A percentile compares a stretch with the other conserved stretches of the same genome.
These are phyloP conservation scores for Nigrospora osmanthi DNA, from an alignment of 2,329 filamentous ascomycete species.

Conservation along the genomic window DNA sequence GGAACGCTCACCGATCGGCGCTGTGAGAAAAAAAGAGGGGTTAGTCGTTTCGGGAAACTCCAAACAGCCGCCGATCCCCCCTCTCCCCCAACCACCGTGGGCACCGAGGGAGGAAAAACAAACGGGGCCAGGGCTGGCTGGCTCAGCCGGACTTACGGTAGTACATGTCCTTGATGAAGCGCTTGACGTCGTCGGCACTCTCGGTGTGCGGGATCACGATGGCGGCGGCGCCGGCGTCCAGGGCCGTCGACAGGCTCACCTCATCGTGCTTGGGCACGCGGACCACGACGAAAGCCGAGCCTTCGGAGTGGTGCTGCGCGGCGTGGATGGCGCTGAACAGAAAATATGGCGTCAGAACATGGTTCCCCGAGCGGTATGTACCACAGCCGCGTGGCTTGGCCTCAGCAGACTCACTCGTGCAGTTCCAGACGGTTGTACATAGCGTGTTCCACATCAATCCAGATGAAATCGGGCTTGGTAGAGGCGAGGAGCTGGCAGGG, in stretches of 20 bases:
- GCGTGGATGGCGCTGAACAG: slow-evolving; percentile 8
- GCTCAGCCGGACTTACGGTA: slow-evolving; percentile 8
- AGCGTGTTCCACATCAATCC: slow-evolving; percentile 11
- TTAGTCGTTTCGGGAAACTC: too few species aligned
- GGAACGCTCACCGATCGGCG: slow-evolving; percentile 8
- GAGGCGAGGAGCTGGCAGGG: slow-evolving; percentile 6
- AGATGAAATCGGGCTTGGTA: slow-evolving; percentile 10
- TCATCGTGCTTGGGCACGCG: slow-evolving; percentile 12
- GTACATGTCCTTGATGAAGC: slow-evolving; percentile 10
- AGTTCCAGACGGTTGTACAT: slow-evolving; percentile 6
- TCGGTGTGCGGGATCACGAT: slow-evolving; percentile 14
- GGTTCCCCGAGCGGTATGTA: background rate
- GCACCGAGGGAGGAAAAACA: background rate
- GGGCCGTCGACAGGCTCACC: slow-evolving; percentile 8
- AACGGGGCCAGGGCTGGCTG: too few species aligned
- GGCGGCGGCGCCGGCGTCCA: slow-evolving; percentile 12
- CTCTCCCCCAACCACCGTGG: background rate
- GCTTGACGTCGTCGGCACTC: slow-evolving; percentile 10
- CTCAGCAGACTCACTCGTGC: slow-evolving; percentile 6
- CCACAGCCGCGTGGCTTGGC: background rate
- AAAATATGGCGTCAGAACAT: background rate
- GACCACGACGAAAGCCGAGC: slow-evolving; percentile 10
- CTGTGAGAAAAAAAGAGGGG: background rate
- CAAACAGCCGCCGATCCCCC: too few species aligned
- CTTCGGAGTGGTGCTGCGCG: slow-evolving; percentile 14